A percentile compares a stretch with the other conserved stretches of the same genome.
These are phyloP conservation scores for Striga asiatica DNA, from an alignment of 257 asterid species.

Conservation along the genomic window DNA sequence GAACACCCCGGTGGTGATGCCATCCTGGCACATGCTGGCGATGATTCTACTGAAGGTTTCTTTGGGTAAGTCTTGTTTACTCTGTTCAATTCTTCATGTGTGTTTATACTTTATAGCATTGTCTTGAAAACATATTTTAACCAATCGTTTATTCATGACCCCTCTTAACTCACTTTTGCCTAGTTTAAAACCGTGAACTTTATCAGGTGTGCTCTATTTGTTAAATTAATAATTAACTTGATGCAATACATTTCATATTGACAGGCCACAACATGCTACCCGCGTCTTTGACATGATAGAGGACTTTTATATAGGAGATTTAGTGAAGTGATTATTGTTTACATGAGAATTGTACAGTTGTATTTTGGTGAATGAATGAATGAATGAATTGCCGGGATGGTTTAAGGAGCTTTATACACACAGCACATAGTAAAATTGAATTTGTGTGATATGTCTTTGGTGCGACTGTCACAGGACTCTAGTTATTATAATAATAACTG, in stretches of 20 bases:
- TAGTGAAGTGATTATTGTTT: conserved; percentile 35
- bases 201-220: neutral
- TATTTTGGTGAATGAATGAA: too few relatives aligned
- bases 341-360: too few relatives aligned
- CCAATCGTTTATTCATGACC: neutral
- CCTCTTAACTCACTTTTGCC: neutral
- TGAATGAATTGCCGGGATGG: too few relatives aligned
- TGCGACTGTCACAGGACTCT: too few relatives aligned
- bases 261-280: conserved; percentile 93
- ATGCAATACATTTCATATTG: neutral
- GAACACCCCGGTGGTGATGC: conserved; percentile 99
- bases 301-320: conserved; percentile 65
- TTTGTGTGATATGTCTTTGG: too few relatives aligned
- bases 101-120: too few relatives aligned
- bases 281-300: conserved; percentile 86
- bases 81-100: too few relatives aligned
- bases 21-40: conserved; percentile 82
- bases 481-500: too few relatives aligned
- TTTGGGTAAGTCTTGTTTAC: conserved; percentile 54
- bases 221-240: conserved; percentile 2
- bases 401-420: too few relatives aligned
- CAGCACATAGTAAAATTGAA: too few relatives aligned
- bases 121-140: too few relatives aligned
- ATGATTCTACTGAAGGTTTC: conserved; percentile 87
- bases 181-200: neutral